phyloP scores from a whole-genome alignment of 1,284 basidiomycete genomes.

The Coriolopsis trogii region DNA sequence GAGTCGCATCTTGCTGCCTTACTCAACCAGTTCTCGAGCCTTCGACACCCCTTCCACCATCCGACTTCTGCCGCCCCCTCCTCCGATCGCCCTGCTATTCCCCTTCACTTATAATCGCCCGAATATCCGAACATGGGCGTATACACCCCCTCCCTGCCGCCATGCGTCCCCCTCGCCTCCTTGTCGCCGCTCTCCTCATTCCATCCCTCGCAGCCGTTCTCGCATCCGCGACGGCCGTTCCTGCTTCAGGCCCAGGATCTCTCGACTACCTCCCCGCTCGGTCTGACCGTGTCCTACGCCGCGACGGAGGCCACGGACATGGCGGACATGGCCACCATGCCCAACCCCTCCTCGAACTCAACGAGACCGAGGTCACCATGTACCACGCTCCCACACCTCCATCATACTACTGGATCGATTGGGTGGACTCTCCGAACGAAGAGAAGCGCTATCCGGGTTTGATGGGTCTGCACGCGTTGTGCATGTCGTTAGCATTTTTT shows the following conservation, averaged over 20 bases:
- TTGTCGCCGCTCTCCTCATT: constrained; percentile 34
- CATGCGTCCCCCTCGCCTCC: constrained; percentile 36
- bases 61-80: constrained; percentile 27
- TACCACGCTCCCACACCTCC: constrained; percentile 69
- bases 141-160: constrained; percentile 23
- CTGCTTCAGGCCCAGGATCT: constrained; percentile 8
- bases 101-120: constrained; percentile 21
- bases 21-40: constrained; percentile 23
- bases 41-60: constrained; percentile 28
- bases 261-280: constrained; percentile 16
- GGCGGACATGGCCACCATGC: constrained; percentile 41
- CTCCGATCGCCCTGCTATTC: constrained; percentile 13
- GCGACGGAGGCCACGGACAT: constrained; percentile 38
- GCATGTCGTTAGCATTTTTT: constrained; percentile 79
- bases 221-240: constrained; percentile 27
- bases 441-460: constrained; percentile 59
- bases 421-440: constrained; percentile 51
- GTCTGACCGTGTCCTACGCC: constrained; percentile 20
- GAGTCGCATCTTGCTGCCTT: constrained; percentile 14
- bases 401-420: constrained; percentile 80
- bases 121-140: constrained; percentile 2
- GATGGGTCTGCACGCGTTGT: constrained; percentile 66
- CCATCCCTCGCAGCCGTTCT: constrained; percentile 33
- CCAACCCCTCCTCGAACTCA: constrained; percentile 60
- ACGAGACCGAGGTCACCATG: constrained; percentile 71